Conservation (phyloP, 305 asterid genomes). For the Stenogyne calaminthoides region DNA sequence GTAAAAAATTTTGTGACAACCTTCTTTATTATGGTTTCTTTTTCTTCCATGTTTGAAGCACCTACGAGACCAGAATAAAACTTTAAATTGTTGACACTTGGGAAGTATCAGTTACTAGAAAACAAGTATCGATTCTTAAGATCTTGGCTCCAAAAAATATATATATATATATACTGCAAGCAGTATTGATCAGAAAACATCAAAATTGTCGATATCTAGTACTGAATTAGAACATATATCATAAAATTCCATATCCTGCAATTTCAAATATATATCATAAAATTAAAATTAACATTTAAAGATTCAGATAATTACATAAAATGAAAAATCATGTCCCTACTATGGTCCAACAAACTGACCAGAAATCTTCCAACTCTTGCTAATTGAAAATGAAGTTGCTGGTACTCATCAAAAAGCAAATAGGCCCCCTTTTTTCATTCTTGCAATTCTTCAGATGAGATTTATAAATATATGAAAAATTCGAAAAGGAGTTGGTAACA, state of each 20-base stretch:
- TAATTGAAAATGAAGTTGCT: not conserved
- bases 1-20: constrained; percentile 37
- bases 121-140: constrained; percentile 52
- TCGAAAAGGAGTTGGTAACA: not conserved
- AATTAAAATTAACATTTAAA: not conserved
- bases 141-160: not conserved
- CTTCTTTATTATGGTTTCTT: constrained; percentile 69
- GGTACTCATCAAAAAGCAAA: not conserved
- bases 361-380: constrained; percentile 20
- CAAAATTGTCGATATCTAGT: not conserved
- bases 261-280: constrained; percentile 9
- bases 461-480: not conserved
- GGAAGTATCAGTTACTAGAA: constrained; percentile 41
- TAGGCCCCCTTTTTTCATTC: not conserved
- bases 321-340: constrained; percentile 37
- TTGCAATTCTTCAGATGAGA: not conserved
- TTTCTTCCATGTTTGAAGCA: constrained; percentile 81
- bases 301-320: constrained; percentile 41
- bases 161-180: not conserved
- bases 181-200: not conserved
- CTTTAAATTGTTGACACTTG: constrained; percentile 10
- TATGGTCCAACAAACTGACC: constrained; percentile 35
- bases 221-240: not conserved
- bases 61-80: constrained; percentile 41
- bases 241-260: constrained; percentile 58